Conservation (phyloP, 371 early-diverging fungal species). For the Syncephalastrum contaminatum region DNA sequence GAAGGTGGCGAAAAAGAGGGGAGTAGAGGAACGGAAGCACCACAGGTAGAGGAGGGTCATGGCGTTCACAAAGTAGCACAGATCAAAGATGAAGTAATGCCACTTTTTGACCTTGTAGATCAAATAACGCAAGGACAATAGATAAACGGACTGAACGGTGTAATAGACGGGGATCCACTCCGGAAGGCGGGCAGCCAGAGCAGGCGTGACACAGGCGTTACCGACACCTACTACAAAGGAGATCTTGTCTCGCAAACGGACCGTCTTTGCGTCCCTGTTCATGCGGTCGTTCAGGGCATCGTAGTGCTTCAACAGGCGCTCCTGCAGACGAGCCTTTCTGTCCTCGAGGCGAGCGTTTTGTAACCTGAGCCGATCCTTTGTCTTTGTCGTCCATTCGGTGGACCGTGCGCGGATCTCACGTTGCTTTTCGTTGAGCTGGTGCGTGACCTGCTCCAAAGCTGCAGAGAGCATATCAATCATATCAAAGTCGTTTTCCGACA, state of each 20-base stretch:
- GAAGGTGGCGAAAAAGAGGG: conserved; percentile 52
- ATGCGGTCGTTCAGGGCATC: conserved; percentile 36
- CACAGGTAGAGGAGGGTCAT: conserved; percentile 55
- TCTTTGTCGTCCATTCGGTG: conserved; percentile 42
- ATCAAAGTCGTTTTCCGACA: conserved; percentile 36
- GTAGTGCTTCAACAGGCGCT: conserved; percentile 27
- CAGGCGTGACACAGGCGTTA: conserved; percentile 66
- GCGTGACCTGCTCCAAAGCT: conserved; percentile 47
- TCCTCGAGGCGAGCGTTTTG: conserved; percentile 43
- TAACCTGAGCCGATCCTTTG: conserved; percentile 27
- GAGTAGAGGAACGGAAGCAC: conserved; percentile 45
- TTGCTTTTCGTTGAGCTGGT: conserved; percentile 43
- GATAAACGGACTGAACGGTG: conserved; percentile 45
- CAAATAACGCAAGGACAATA: conserved; percentile 54
- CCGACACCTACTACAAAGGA: conserved; percentile 73
- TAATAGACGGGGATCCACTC: conserved; percentile 60
- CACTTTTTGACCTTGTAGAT: conserved; percentile 61
- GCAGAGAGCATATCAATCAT: conserved; percentile 41
- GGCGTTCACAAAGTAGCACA: conserved; percentile 69
- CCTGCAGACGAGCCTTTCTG: conserved; percentile 29
- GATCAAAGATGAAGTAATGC: conserved; percentile 74
- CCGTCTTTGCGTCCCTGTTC: conserved; percentile 52
- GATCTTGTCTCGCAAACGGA: conserved; percentile 63
- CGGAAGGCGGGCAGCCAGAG: conserved; percentile 55
- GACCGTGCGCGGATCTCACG: conserved; percentile 36